Base-by-base conservation (phyloP, 2,329 filamentous ascomycete genomes). In the Dissoconium aciculare region DNA sequence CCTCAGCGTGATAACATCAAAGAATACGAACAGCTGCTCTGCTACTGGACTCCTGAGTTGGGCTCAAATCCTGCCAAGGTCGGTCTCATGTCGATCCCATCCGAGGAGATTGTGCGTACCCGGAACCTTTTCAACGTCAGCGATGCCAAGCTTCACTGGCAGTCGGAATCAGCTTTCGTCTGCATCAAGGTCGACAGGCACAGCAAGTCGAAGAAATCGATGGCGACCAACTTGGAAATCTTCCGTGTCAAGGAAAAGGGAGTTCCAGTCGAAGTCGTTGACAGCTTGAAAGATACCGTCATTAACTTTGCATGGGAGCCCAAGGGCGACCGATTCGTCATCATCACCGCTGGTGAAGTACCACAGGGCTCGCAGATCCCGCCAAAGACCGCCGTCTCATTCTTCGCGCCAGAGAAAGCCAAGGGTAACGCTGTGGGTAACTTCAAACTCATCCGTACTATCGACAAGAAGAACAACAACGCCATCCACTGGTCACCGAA, bases 281-380 rank as follows among this genome's bases (percentile, higher is more conserved):
- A 98, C 59, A 84, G 78, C 32, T 80, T 98, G 61, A 95, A 95
- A 63, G 89, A 95, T 52, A 93, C 85, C 1, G 89, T 98, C 46
- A 92, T 98, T 63, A 98, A 98, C 67, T 98, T 98, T 54, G 84
- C 89, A 6, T 98, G 89, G 89, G 89, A 98, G 55, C 89, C 89
- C 40, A 94, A 94, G 65, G 89, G 89, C 39, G 85, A 92, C 57
- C 78, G 89, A 23, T 98, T 98, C 56, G 84, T 94, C 43, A 77
- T 94, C 52, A 98, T 98, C 62, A 94, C 85, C 19, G 89, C 82
- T 11, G 79, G 83, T 8, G 89, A 98, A 61, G 74, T 80, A 3
- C 66, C 75, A 24, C 73, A 74, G 23, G 73, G 76, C 26, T 76
- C 80, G 8, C 84, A 81, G 9, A 84, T 92, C 5, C 71, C 80